phyloP scores from a whole-genome alignment of 2,329 filamentous ascomycete genomes.

The Plectosphaerella cucumerina region DNA sequence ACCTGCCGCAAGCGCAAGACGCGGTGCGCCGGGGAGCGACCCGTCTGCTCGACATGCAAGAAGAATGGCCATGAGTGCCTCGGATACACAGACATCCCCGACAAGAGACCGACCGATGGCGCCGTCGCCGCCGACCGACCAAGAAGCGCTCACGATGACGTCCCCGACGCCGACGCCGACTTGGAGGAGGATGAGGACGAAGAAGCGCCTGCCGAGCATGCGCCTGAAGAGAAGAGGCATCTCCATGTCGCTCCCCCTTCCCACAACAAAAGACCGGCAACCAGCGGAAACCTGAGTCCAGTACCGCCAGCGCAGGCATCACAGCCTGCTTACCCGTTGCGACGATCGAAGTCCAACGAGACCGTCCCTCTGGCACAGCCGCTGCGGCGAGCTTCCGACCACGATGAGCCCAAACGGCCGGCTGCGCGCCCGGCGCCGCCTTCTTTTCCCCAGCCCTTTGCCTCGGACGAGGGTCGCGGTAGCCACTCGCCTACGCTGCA shows the following conservation, averaged over 20 bases:
- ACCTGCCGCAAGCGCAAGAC: constrained; percentile 76
- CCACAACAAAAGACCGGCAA: constrained; percentile 26
- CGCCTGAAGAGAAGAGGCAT: not conserved
- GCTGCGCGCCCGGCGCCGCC: constrained; percentile 14
- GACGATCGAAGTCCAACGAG: not conserved
- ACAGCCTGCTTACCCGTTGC: not conserved
- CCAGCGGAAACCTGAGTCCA: constrained; percentile 20
- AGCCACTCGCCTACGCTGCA: constrained; percentile 42
- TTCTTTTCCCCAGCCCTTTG: constrained; percentile 28
- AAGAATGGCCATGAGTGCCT: constrained; percentile 67
- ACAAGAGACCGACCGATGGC: constrained; percentile 34
- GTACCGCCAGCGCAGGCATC: not conserved
- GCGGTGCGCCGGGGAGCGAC: constrained; percentile 69
- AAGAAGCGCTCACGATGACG: constrained; percentile 11
- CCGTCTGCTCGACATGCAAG: constrained; percentile 66
- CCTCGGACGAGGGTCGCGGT: constrained; percentile 33
- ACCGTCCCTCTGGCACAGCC: constrained; percentile 5
- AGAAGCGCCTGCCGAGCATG: constrained; percentile 6
- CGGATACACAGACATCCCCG: constrained; percentile 57
- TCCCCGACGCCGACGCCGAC: constrained; percentile 15
- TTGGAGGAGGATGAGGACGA: constrained; percentile 22
- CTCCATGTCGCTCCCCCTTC: no score
- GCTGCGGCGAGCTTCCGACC: constrained; percentile 8
- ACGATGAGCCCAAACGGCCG: constrained; percentile 7
- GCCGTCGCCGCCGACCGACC: constrained; percentile 4